Percentiles rank a stretch among this genome's conserved stretches.
phyloP scores from a whole-genome alignment of 177 flowering plant species.

The Tripterygium wilfordii region DNA sequence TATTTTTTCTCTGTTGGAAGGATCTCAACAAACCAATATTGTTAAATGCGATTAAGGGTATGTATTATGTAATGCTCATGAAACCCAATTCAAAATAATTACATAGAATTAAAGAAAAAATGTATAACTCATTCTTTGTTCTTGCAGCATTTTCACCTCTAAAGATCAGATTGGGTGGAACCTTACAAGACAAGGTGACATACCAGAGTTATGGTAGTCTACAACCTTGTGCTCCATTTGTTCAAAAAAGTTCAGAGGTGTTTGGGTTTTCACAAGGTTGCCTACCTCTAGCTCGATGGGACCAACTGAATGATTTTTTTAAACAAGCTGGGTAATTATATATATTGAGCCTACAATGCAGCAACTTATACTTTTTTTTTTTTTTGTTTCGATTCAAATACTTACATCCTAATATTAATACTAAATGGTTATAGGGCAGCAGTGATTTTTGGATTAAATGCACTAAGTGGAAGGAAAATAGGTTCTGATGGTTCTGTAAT shows the following conservation, averaged over 20 bases:
- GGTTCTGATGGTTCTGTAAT: conserved; percentile 17
- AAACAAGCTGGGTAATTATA: conserved; percentile 26
- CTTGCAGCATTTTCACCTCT: conserved; percentile 36
- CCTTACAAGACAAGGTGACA: conserved; percentile 33
- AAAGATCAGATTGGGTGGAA: conserved; percentile 38
- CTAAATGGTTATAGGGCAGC: conserved; percentile 33
- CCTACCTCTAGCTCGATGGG: conserved; percentile 37
- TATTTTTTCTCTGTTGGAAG: conserved; percentile 21
- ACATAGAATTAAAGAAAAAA: not conserved
- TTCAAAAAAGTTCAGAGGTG: conserved; percentile 20
- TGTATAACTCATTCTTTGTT: not conserved
- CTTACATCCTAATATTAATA: too few species aligned
- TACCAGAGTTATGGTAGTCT: conserved; percentile 13
- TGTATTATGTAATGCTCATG: not conserved
- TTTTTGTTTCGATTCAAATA: too few species aligned
- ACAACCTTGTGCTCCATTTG: conserved; percentile 21
- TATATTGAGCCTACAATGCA: too few species aligned
- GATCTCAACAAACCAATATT: conserved; percentile 38
- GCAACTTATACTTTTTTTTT: too few species aligned
- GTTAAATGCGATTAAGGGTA: conserved; percentile 55
- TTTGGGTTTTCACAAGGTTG: conserved; percentile 39
- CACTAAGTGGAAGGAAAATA: conserved; percentile 26
- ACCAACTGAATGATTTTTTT: conserved; percentile 33
- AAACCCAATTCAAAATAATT: too few species aligned
- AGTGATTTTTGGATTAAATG: conserved; percentile 37